phyloP scores from a whole-genome alignment of 495 filamentous ascomycete genomes.

The Podospora tetraspora region DNA sequence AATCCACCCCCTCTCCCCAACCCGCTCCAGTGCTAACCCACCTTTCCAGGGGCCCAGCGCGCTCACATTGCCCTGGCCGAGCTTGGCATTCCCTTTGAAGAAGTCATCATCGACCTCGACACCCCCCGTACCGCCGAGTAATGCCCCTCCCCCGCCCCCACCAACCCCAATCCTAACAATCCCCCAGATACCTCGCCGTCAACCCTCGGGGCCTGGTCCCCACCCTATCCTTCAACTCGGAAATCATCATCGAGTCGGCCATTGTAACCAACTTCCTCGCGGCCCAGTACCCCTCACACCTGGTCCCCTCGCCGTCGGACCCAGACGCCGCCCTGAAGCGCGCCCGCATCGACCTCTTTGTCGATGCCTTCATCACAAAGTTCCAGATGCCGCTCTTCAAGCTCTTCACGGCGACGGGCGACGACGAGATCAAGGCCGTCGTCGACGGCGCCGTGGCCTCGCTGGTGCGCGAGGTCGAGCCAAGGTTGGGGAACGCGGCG shows the following conservation, averaged over 20 bases:
- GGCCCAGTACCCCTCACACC: slow-evolving; percentile 44
- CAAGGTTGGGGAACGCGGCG: slow-evolving; percentile 56
- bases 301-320: slow-evolving; percentile 45
- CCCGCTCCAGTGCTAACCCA: neutral
- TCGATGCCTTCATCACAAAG: slow-evolving; percentile 67
- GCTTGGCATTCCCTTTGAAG: slow-evolving; percentile 66
- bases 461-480: slow-evolving; percentile 70
- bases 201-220: slow-evolving; percentile 86
- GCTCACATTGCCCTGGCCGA: slow-evolving; percentile 73
- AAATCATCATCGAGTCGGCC: slow-evolving; percentile 66
- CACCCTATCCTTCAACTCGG: slow-evolving; percentile 60
- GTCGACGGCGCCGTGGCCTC: slow-evolving; percentile 45
- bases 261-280: slow-evolving; percentile 74
- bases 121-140: slow-evolving; percentile 72
- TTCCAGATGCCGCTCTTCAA: slow-evolving; percentile 44
- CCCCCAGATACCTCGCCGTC: slow-evolving; percentile 54
- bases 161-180: no score
- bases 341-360: slow-evolving; percentile 70
- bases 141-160: no score
- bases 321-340: slow-evolving; percentile 46
- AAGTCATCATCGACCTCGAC: slow-evolving; percentile 72
- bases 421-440: slow-evolving; percentile 36
- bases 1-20: neutral
- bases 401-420: slow-evolving; percentile 34
- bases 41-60: slow-evolving; percentile 59